A percentile compares a stretch with the other conserved stretches of the same genome.
These are phyloP conservation scores for Volvox carteri DNA, from an alignment of 163 green algal species.

Conservation along the genomic window DNA sequence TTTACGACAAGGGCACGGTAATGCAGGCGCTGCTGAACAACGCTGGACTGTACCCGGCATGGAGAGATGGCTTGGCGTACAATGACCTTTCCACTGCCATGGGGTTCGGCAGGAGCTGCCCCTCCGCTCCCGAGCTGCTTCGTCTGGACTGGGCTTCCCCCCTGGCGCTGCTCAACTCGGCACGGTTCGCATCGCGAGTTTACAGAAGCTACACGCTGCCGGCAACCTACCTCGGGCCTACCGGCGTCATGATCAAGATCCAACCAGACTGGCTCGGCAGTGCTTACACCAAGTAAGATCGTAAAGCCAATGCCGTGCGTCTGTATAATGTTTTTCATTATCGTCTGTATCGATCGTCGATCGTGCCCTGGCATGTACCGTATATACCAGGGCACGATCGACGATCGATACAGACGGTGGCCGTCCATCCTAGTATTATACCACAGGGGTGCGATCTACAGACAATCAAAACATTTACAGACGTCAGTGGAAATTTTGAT, in stretches of 20 bases:
- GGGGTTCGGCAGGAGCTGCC: conserved; percentile 1
- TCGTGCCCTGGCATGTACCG: no score
- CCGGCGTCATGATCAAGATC: background rate
- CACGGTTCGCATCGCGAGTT: background rate
- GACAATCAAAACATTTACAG: no score
- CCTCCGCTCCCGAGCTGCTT: conserved; percentile 7
- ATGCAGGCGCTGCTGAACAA: conserved; percentile 30
- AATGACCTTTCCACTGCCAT: background rate
- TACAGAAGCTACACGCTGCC: background rate
- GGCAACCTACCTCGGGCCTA: no score
- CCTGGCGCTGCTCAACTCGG: background rate
- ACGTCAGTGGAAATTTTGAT: no score
- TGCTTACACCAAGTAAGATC: conserved; percentile 21
- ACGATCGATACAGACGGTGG: no score
- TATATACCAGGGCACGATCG: no score
- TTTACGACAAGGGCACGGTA: background rate
- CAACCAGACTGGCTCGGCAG: conserved; percentile 20
- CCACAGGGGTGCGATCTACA: no score
- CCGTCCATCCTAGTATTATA: no score
- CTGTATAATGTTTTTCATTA: no score
- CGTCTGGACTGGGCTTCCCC: conserved; percentile 7
- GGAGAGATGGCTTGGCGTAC: conserved; percentile 7
- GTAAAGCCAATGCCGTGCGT: no score
- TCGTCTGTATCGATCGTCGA: no score
- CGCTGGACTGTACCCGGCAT: conserved; percentile 1